Conservation (phyloP, 2,329 filamentous ascomycete genomes). For the Penicillium sp. region DNA sequence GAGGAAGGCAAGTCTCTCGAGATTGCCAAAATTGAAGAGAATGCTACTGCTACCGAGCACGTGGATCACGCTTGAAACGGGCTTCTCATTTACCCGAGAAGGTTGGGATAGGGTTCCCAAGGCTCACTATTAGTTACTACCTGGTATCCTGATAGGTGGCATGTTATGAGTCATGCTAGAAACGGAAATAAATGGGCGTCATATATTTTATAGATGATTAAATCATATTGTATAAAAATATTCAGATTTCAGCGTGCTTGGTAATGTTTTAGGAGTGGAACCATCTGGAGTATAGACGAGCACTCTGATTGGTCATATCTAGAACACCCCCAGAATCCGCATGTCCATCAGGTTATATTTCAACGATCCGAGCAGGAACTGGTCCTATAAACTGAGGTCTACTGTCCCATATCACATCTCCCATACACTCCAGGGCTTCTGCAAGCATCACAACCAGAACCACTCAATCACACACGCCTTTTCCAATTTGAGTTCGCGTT, state of each 20-base stretch:
- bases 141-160: neutral
- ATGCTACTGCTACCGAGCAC: slow-evolving; percentile 18
- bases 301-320: slow-evolving; percentile 30
- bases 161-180: neutral
- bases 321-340: slow-evolving; percentile 28
- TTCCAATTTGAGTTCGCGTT: neutral
- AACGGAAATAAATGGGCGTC: no score
- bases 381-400: no score
- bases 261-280: neutral
- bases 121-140: no score
- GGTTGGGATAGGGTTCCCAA: no score
- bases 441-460: no score
- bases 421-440: no score
- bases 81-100: neutral
- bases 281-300: neutral
- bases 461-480: no score
- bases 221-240: no score
- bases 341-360: slow-evolving; percentile 52
- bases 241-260: neutral
- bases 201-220: neutral
- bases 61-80: slow-evolving; percentile 19
- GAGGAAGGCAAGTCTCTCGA: slow-evolving; percentile 32
- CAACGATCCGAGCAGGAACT: slow-evolving; percentile 19
- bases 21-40: slow-evolving; percentile 10
- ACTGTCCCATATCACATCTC: no score